These are phyloP conservation scores for Claviceps spartinae DNA, from an alignment of 2,329 filamentous ascomycete species.

Conservation along the genomic window DNA sequence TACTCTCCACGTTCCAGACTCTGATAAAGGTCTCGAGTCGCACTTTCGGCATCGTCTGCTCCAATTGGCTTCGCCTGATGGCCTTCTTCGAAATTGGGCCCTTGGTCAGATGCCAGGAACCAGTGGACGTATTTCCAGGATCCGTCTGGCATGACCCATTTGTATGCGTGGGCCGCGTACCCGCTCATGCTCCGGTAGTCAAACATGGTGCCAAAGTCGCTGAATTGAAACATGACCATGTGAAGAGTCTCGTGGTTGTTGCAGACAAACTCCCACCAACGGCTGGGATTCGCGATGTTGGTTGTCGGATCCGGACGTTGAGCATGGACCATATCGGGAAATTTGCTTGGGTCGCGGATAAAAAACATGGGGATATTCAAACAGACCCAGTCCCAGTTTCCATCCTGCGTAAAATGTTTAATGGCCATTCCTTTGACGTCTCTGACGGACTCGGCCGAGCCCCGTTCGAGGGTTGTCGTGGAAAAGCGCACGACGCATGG, in stretches of 20 bases:
- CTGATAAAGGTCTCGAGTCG: constrained; percentile 50
- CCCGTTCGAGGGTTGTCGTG: constrained; percentile 54
- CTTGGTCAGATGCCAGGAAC: constrained; percentile 50
- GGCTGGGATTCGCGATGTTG: constrained; percentile 55
- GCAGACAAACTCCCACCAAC: constrained; percentile 35
- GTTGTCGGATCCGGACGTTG: constrained; percentile 65
- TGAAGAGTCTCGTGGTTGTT: constrained; percentile 50
- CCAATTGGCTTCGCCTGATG: constrained; percentile 41
- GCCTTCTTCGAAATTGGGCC: constrained; percentile 44
- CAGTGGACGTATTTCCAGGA: constrained; percentile 53
- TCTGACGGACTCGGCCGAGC: constrained; percentile 52
- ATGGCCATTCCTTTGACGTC: constrained; percentile 57
- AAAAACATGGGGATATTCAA: constrained; percentile 74
- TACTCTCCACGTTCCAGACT: constrained; percentile 47
- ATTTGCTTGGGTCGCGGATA: constrained; percentile 59
- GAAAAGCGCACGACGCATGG: constrained; percentile 53
- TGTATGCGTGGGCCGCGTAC: constrained; percentile 54
- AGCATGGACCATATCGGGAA: constrained; percentile 63
- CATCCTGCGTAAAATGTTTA: constrained; percentile 50
- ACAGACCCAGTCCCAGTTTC: constrained; percentile 59
- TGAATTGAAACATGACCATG: constrained; percentile 52
- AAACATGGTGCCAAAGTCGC: constrained; percentile 51
- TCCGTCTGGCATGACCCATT: constrained; percentile 52
- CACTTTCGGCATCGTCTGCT: constrained; percentile 46
- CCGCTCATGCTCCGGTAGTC: constrained; percentile 55